Base-by-base conservation (phyloP, 441 rosid species). In the Brassica hybrid region DNA sequence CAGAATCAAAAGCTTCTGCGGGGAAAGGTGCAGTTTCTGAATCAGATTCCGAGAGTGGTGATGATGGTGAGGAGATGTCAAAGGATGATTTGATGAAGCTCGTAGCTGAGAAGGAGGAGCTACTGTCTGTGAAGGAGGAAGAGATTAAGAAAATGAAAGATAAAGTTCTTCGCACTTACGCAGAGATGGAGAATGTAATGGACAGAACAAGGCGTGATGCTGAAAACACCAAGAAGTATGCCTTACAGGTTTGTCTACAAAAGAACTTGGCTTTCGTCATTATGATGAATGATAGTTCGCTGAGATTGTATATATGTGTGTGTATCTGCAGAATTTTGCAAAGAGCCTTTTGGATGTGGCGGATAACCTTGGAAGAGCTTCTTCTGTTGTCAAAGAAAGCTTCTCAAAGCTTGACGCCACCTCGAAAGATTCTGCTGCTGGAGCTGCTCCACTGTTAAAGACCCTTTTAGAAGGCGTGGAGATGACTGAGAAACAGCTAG, bases 151-250 rank as follows among this genome's bases (percentile, higher is more conserved):
- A 75, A 67, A 87, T 94, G 96, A 80, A 93, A 84, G 97, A 94
- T 76, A 93, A 91, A 78, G 88, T 90, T 81, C 91, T 94, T 52
- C 90, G 98, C 7, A 76, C 91, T 61, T 85, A 84, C 71, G 98
- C 98, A 7, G 99, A 94, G 80, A 93, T 89, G 96, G 97, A 94
- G 85, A 94, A 94, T 83, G 90, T 93, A 61, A 87, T 88, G 93
- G 94, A 84, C 76, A 93, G 98, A 83, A 90, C 93, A 65, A 88
- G 85, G 74, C 96, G 96, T 58, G 97, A 94, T 82, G 92, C 98
- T 1, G 98, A 93, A 72, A 94, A 90, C 85, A 81, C 94, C 14
- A 94, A 88, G 83, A 93, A 91, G 75, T 93, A 88, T 83, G 94
- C 98, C 59, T 58, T 91, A 57, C 98, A 94, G 99, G 98, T 93